Percentiles rank a stretch among this genome's conserved stretches.
These are phyloP conservation scores for Aaosphaeria arxii DNA, from an alignment of 2,329 filamentous ascomycete species.

Conservation along the genomic window DNA sequence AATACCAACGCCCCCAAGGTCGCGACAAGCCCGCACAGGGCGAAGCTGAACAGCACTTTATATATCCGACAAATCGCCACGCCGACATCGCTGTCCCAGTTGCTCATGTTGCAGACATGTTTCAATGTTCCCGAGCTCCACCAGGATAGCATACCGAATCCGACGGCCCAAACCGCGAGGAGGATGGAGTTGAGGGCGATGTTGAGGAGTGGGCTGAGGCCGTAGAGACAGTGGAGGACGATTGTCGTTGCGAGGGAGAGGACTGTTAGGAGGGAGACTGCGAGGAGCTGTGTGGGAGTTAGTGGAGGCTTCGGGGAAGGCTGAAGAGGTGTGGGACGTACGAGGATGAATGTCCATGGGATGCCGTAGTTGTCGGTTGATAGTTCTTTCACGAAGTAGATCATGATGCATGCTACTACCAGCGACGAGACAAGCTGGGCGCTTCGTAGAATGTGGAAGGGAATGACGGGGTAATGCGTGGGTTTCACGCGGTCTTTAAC, in stretches of 20 bases:
- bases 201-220: constrained; percentile 53
- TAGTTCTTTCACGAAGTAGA: constrained; percentile 56
- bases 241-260: constrained; percentile 47
- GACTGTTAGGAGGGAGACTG: constrained; percentile 52
- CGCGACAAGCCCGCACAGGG: constrained; percentile 41
- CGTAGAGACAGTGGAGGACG: constrained; percentile 49
- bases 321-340: constrained; percentile 34
- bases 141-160: constrained; percentile 52
- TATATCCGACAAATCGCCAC: constrained; percentile 57
- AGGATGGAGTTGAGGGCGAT: constrained; percentile 49
- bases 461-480: constrained; percentile 42
- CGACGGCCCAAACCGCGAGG: constrained; percentile 51
- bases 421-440: constrained; percentile 43
- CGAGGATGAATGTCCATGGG: constrained; percentile 60
- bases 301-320: constrained; percentile 1
- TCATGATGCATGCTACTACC: constrained; percentile 53
- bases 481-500: constrained; percentile 31
- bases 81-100: constrained; percentile 55
- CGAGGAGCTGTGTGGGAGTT: constrained; percentile 43
- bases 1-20: constrained; percentile 48
- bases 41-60: constrained; percentile 60
- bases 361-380: constrained; percentile 50
- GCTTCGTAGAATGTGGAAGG: constrained; percentile 42
- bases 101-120: constrained; percentile 48
- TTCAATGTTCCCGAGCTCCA: constrained; percentile 53